A percentile compares a stretch with the other conserved stretches of the same genome.
Conservation (phyloP, 179 eudicot species). For the Sideroxylon spinosum region DNA sequence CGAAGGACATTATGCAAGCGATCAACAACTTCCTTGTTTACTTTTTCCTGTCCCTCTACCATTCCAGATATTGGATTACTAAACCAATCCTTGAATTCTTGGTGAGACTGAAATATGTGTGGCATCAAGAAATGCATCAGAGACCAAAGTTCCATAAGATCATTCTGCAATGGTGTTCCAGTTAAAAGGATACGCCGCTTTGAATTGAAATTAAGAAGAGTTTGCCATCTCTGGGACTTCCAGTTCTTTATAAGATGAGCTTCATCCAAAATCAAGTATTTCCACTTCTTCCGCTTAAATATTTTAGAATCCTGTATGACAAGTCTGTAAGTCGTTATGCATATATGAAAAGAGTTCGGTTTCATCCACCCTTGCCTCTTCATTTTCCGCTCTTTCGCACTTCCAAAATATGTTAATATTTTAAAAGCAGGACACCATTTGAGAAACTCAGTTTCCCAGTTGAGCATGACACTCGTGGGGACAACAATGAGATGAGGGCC, state of each 20-base stretch:
- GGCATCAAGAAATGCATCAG: constrained; percentile 99
- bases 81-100: constrained; percentile 99
- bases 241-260: constrained; percentile 99
- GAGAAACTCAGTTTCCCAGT: constrained; percentile 99
- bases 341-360: constrained; percentile 83
- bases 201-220: constrained; percentile 90
- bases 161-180: constrained; percentile 98
- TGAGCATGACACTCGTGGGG: constrained; percentile 99
- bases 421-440: constrained; percentile 99
- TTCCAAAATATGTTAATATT: constrained; percentile 94
- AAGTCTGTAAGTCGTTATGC: constrained; percentile 95
- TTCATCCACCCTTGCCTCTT: constrained; percentile 99
- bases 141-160: constrained; percentile 99
- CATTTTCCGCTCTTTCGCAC: constrained; percentile 89
- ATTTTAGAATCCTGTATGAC: constrained; percentile 97
- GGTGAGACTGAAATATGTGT: constrained; percentile 97
- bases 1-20: constrained; percentile 97
- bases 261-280: constrained; percentile 95
- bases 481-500: constrained; percentile 99
- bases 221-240: constrained; percentile 99
- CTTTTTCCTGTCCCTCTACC: constrained; percentile 98
- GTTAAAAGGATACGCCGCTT: constrained; percentile 94
- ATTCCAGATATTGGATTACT: constrained; percentile 94
- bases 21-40: constrained; percentile 95
- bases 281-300: constrained; percentile 99